phyloP scores from a whole-genome alignment of 2,329 filamentous ascomycete genomes.

The Neofusicoccum parvum region DNA sequence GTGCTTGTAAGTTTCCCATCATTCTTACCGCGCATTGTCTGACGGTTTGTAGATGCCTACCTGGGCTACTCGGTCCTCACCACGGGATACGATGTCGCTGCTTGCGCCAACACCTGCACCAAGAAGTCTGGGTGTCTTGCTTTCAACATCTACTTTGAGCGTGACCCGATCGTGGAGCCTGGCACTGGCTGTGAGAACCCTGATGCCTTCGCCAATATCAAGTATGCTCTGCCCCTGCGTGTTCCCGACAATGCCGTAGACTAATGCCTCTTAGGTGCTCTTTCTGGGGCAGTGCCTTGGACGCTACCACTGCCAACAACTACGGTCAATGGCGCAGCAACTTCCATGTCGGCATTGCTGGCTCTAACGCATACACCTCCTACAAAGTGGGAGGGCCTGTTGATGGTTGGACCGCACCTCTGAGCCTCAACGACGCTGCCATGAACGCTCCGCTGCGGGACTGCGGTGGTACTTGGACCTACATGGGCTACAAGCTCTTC shows the following conservation, averaged over 20 bases:
- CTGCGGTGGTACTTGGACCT: constrained; percentile 25
- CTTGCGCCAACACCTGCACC: constrained; percentile 24
- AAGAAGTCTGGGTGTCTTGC: constrained; percentile 22
- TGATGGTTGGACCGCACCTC: constrained; percentile 20
- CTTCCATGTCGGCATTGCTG: constrained; percentile 27
- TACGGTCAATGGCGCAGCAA: constrained; percentile 28
- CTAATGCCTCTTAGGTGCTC: no score
- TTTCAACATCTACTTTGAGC: constrained; percentile 30
- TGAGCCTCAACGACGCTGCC: constrained; percentile 27
- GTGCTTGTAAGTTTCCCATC: background rate
- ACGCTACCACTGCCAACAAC: constrained; percentile 29
- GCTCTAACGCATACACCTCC: constrained; percentile 26
- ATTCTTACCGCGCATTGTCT: background rate
- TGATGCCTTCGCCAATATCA: constrained; percentile 28
- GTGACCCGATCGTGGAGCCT: constrained; percentile 23
- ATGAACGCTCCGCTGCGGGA: constrained; percentile 32
- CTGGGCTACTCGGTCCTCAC: background rate
- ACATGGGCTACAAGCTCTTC: constrained; percentile 31
- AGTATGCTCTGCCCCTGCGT: constrained; percentile 25
- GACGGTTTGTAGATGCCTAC: background rate
- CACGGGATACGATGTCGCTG: constrained; percentile 18
- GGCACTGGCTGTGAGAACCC: constrained; percentile 22
- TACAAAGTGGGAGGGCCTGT: background rate
- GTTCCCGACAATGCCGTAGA: no score
- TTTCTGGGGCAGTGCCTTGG: constrained; percentile 32